Base-by-base conservation (phyloP, 305 asterid genomes). In the Ajuga reptans region DNA sequence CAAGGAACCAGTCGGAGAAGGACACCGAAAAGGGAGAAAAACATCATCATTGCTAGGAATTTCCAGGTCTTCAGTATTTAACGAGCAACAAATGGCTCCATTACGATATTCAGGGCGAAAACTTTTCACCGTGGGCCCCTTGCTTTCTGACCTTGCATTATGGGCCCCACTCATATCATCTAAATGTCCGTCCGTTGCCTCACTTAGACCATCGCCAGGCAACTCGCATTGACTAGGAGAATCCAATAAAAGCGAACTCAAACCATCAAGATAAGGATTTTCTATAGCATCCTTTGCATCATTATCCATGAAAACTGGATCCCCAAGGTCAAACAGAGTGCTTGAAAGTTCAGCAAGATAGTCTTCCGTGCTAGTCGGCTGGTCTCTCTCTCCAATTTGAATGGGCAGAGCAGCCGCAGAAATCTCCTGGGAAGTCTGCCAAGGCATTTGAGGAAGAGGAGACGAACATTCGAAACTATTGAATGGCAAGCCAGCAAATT, bases 21-120 rank as follows among this genome's bases (percentile, higher is more conserved):
- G 81, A 68, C 79, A 76, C 59, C 87, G 77, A 21, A 84, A 79
- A 21, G 96, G 91, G 78, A 91, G 90, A 72, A 87, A 89, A 53
- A 83, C 89, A 65, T 89, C 87, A n/a, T 89, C 95, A 27, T 91
- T 89, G 72, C 80, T 69, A 10, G 97, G 95, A 67, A 91, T 63
- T 12, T 83, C 95, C 6, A 80, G 72, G 68, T 91, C 95, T 69
- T 84, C 93, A 0, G 85, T 82, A 42, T 85, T 91, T 24, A 89
- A 75, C 4, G 79, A 72, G 81, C 97, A 89, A 66, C 82, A 83
- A 31, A 84, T 87, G 60, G 77, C 87, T 70, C 87, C 96, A 66
- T 80, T 78, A 6, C 77, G 79, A 72, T 70, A 74, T 78, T 87
- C 89, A 12, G 90, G 93, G 62, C 84, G 90, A 9, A 74, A 69